Base-by-base conservation (phyloP, 768 basidiomycete species). In the Hygrocybe coccinea region DNA sequence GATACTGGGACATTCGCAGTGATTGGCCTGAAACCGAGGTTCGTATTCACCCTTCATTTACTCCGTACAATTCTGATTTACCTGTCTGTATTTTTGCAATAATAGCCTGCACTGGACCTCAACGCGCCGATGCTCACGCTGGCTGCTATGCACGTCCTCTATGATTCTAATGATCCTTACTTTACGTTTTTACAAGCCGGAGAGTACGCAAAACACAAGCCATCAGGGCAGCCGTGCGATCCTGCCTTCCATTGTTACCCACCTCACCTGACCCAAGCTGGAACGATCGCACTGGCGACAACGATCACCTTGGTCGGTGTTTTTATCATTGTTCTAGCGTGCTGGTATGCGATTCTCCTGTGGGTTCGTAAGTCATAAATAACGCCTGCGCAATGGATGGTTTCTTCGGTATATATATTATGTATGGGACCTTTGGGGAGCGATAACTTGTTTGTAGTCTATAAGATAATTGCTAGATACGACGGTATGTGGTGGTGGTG, bases 11-110 rank as follows among this genome's bases (percentile, higher is more conserved):
- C 64, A 85, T 92, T 57, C 83, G 95, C 37, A 85, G 80, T 55
- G 92, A 95, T 67, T 95, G 91, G 89, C 86, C 86, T 1, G 79
- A 95, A 71, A 88, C 85, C 15, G 94, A 97, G 79, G 86, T 87
- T 59, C 29, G 71, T 65, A 24, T 61, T 15, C 38, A 17, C 55
- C 24, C n/a, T 35, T 37, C 25, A 35, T 46, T 41, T 19, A 4
- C 10, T 14, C 7, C 44, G 44, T n/a, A 14, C 36, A 22, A 43
- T 34, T 48, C 33, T 46, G 8, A 41, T 11, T 14, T 38, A n/a
- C n/a, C n/a, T n/a, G n/a, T n/a, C n/a, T 55, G 10, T 35, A 38
- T 19, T 7, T 55, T 22, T 29, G 24, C 35, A 17, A 29, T 45
- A 50, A 41, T 47, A 87, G 84, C 76, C 85, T 50, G 89, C 87